phyloP scores from a whole-genome alignment of 805 yeast species.

The Brettanomyces bruxellensis region DNA sequence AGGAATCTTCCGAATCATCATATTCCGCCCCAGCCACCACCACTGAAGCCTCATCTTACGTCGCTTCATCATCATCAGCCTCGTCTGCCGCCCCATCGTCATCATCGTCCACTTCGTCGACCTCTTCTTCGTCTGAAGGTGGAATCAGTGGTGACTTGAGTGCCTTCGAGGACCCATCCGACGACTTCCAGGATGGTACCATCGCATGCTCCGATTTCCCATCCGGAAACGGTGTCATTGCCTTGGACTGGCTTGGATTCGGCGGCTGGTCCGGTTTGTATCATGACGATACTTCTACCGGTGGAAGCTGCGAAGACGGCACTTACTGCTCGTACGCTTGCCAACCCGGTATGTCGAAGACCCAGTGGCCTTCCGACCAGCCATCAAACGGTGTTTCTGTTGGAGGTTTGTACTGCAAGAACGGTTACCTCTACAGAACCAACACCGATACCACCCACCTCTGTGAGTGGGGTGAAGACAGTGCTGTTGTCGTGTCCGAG shows the following conservation, averaged over 20 bases:
- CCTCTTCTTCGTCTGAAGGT: conserved; percentile 27
- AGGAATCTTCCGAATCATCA: not conserved
- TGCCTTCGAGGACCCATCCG: conserved; percentile 47
- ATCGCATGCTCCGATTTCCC: conserved; percentile 64
- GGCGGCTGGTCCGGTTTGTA: conserved; percentile 65
- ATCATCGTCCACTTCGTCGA: conserved; percentile 17
- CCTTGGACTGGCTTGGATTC: conserved; percentile 60
- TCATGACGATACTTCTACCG: conserved; percentile 32
- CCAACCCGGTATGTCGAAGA: conserved; percentile 97
- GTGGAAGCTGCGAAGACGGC: conserved; percentile 73
- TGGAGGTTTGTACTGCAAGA: conserved; percentile 85
- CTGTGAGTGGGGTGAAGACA: conserved; percentile 79
- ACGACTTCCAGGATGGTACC: conserved; percentile 63
- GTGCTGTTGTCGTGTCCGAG: conserved; percentile 62
- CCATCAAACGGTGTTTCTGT: conserved; percentile 85
- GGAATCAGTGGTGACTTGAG: conserved; percentile 49
- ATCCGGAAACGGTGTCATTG: conserved; percentile 73
- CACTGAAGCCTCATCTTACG: conserved; percentile 13
- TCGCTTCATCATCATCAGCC: conserved; percentile 21
- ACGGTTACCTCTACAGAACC: conserved; percentile 77
- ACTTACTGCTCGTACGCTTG: conserved; percentile 96
- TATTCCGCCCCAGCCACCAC: not conserved
- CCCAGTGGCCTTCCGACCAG: conserved; percentile 91
- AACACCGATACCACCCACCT: conserved; percentile 58
- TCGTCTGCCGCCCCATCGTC: conserved; percentile 20